phyloP scores from a whole-genome alignment of 306 rosid genomes.

The Castanea mollissima region DNA sequence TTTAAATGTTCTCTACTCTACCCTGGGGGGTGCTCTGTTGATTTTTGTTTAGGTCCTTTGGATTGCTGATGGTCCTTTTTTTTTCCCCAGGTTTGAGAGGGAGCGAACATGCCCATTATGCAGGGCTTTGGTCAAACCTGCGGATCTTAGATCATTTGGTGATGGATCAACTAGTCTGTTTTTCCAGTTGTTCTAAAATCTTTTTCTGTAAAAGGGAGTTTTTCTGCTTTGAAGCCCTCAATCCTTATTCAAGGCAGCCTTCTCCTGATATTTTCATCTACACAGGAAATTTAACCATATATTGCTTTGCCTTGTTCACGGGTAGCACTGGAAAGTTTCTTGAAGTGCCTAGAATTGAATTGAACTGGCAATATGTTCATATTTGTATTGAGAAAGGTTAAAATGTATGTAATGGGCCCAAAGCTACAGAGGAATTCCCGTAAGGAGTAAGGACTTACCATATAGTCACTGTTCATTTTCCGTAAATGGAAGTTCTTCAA shows the following conservation, averaged over 20 bases:
- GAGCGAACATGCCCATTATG: conserved; percentile 95
- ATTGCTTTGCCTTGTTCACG: conserved; percentile 35
- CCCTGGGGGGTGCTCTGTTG: neutral
- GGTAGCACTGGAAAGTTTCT: conserved; percentile 33
- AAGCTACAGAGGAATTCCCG: conserved; percentile 42
- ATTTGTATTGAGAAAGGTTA: conserved; percentile 40
- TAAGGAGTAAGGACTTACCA: conserved; percentile 23
- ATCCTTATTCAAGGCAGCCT: conserved; percentile 35
- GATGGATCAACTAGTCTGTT: conserved; percentile 95
- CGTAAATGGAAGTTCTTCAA: conserved; percentile 31
- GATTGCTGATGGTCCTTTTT: conserved; percentile 14
- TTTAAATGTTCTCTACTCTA: neutral
- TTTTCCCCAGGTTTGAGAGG: conserved; percentile 84
- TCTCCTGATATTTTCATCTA: conserved; percentile 42
- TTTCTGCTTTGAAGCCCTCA: conserved; percentile 53
- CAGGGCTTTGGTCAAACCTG: conserved; percentile 95
- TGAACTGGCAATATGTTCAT: conserved; percentile 48
- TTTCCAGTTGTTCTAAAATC: conserved; percentile 77
- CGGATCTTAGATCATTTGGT: conserved; percentile 90
- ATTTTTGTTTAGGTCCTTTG: neutral
- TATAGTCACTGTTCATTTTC: conserved; percentile 28
- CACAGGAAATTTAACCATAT: conserved; percentile 49
- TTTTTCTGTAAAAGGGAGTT: conserved; percentile 35
- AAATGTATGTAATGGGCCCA: conserved; percentile 45
- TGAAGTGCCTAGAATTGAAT: conserved; percentile 35